Base-by-base conservation (phyloP, 2,329 filamentous ascomycete species). In the Botrytis deweyae region DNA sequence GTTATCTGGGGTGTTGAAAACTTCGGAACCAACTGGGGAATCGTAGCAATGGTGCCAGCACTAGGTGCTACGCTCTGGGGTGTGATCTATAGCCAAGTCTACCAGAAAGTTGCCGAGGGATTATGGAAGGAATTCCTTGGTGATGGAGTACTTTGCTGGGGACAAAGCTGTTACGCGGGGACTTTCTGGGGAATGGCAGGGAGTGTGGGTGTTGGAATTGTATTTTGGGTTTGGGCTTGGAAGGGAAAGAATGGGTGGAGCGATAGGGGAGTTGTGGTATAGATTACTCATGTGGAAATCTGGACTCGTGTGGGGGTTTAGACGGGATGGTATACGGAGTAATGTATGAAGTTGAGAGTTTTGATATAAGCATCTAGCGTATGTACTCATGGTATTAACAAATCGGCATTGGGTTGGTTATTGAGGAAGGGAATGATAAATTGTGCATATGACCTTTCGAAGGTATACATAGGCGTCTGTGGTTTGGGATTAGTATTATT, bases 1-100 rank as follows among this genome's bases (percentile, higher is more conserved):
- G 94, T 98, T 16, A 95, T 99, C 64, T 99, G 96, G 96, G 96
- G 96, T 40, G 94, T 97, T 0, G 95, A 98, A 85, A 99, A 98
- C 82, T 98, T 99, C 81, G 96, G 94, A 74, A 99, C 96, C 0
- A 98, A 99, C 79, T 99, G 95, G 90, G 96, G 96, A 16, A 95
- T 98, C 75, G 90, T 98, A 12, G 94, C 95, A 61, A 96, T 97
- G 86, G 91, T 95, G 73, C 96, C 96, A 4, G 96, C 96, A 0
- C 84, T 92, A 0, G 96, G 95, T 0, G 94, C 95, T 0, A 94
- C 94, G 0, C 87, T 97, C 46, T 99, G 95, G 94, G 94, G 95
- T 0, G 82, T 96, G 0, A 85, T 98, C n/a, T 99, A 98, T 82
- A 93, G 92, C 9, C 88, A 86, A 0, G 90, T 93, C 3, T 97